phyloP scores from a whole-genome alignment of 768 basidiomycete species.

The Trametes villosa region DNA sequence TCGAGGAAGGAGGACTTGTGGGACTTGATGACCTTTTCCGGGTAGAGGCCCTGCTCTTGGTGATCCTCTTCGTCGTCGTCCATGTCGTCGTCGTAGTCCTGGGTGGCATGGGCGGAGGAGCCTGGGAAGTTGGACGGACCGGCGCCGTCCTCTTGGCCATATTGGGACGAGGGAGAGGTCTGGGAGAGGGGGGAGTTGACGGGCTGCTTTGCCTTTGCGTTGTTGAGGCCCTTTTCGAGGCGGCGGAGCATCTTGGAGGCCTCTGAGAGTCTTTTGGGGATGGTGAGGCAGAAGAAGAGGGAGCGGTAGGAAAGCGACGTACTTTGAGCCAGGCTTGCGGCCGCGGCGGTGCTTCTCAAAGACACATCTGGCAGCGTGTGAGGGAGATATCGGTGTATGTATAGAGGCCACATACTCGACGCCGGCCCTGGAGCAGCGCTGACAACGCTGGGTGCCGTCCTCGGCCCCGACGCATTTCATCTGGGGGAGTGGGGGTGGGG shows the following conservation, averaged over 20 bases:
- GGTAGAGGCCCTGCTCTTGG: constrained; percentile 67
- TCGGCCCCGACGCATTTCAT: constrained; percentile 94
- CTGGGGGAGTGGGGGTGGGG: constrained; percentile 41
- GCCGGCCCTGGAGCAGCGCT: constrained; percentile 82
- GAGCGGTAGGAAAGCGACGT: constrained; percentile 30
- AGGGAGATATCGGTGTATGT: constrained; percentile 13
- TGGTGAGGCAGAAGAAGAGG: constrained; percentile 1
- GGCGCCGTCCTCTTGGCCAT: constrained; percentile 25
- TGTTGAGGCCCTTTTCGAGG: constrained; percentile 81
- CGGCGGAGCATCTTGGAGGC: constrained; percentile 89
- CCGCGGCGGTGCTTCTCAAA: constrained; percentile 91
- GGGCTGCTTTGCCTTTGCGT: constrained; percentile 71
- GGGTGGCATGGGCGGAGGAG: constrained; percentile 53
- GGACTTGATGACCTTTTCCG: constrained; percentile 72
- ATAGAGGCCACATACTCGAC: constrained; percentile 57
- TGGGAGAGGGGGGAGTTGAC: constrained; percentile 39
- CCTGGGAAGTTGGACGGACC: constrained; percentile 35
- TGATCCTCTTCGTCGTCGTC: constrained; percentile 69
- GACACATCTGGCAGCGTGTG: constrained; percentile 56
- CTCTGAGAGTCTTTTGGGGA: constrained; percentile 68
- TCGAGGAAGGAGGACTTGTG: constrained; percentile 82
- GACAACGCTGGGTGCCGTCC: constrained; percentile 79
- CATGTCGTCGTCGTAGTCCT: constrained; percentile 50
- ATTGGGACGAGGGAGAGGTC: constrained; percentile 32
- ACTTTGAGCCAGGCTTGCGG: constrained; percentile 91